These are phyloP conservation scores for Paraphoma sp. DNA, from an alignment of 2,329 filamentous ascomycete species.

Conservation along the genomic window DNA sequence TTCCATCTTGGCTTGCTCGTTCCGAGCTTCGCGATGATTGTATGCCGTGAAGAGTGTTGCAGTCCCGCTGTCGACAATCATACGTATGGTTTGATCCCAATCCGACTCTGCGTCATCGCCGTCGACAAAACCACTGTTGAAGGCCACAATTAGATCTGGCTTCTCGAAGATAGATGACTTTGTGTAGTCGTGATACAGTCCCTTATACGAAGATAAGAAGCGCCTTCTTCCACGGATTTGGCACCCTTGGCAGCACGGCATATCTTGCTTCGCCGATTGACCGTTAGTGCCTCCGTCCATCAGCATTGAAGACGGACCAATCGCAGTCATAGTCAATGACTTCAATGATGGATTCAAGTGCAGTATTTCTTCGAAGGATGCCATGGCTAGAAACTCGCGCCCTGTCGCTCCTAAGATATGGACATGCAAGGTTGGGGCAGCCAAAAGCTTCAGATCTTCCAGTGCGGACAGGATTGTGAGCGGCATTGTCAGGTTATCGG, in stretches of 20 bases:
- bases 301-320: conserved; percentile 11
- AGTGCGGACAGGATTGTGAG: conserved; percentile 22
- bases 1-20: conserved; percentile 15
- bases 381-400: conserved; percentile 20
- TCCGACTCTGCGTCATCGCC: conserved; percentile 19
- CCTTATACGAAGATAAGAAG: conserved; percentile 14
- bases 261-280: conserved; percentile 9
- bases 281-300: conserved; percentile 1
- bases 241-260: conserved; percentile 20
- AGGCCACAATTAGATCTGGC: conserved; percentile 22
- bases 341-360: conserved; percentile 18
- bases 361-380: conserved; percentile 23
- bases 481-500: conserved; percentile 27
- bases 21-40: conserved; percentile 13
- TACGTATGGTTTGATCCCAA: conserved; percentile 22
- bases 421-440: conserved; percentile 9
- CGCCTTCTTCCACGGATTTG: conserved; percentile 11
- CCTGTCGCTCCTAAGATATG: conserved; percentile 23
- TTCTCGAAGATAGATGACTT: conserved; percentile 12
- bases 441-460: conserved; percentile 14
- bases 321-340: conserved; percentile 16
- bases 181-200: conserved; percentile 24
- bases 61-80: conserved; percentile 10
- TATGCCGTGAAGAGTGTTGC: conserved; percentile 25
- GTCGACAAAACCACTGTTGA: conserved; percentile 25